Evolutionary conservation across 129 eudicot species (phyloP).

Genomic region (Heracleum sosnowskyi): DNA sequence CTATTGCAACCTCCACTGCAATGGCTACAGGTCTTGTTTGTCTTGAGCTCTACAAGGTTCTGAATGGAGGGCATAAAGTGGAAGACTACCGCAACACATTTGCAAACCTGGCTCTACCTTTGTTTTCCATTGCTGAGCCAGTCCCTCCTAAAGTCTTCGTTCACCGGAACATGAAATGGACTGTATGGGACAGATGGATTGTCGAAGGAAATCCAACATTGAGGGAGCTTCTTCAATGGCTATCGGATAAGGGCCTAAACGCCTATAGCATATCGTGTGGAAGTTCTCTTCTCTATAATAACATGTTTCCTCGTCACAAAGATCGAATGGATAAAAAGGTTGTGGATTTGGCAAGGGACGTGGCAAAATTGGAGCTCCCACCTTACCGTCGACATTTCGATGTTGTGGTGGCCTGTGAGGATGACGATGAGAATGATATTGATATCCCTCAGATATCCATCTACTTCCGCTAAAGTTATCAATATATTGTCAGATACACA

Average conservation of each 20-base stretch:
- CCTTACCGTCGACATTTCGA: conserved; percentile 72
- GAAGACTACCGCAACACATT: conserved; percentile 90
- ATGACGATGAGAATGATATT: conserved; percentile 74
- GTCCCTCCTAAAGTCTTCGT: conserved; percentile 64
- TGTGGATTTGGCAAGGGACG: conserved; percentile 76
- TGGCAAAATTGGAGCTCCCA: conserved; percentile 81
- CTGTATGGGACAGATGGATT: conserved; percentile 88
- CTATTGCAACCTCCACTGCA: conserved; percentile 84
- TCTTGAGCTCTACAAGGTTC: conserved; percentile 82
- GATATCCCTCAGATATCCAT: conserved; percentile 83
- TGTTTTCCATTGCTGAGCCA: conserved; percentile 86
- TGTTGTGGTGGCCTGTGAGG: conserved; percentile 84
- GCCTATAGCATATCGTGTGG: conserved; percentile 88
- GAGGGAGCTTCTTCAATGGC: conserved; percentile 63
- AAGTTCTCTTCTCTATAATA: conserved; percentile 68
- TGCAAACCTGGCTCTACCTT: conserved; percentile 79
- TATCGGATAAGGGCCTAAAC: conserved; percentile 58
- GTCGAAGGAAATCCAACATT: conserved; percentile 62
- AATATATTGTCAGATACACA: background rate
- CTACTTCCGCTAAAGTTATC: conserved; percentile 41
- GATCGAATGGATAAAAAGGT: conserved; percentile 75
- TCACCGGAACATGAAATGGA: conserved; percentile 78
- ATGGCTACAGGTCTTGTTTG: conserved; percentile 90
- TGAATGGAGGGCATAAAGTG: conserved; percentile 69
- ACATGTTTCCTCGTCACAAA: conserved; percentile 83